Conservation (phyloP, 192 early-diverging fungal species). For the Pilaira anomala region DNA sequence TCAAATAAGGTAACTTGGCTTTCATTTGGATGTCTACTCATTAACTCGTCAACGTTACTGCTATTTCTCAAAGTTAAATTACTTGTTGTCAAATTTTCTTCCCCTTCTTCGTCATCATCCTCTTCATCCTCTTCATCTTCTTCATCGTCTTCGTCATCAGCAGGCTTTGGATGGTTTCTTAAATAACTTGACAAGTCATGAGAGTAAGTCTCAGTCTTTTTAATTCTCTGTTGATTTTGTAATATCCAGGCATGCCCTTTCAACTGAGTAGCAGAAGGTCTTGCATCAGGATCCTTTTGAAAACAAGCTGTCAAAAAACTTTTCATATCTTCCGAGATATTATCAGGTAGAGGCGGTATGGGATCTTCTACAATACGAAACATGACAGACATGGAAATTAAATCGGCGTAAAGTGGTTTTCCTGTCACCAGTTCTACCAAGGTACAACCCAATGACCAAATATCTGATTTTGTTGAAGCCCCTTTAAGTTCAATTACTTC, state of each 20-base stretch:
- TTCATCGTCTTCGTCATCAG: not conserved
- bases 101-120: not conserved
- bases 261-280: slow-evolving; percentile 73
- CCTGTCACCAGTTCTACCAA: slow-evolving; percentile 91
- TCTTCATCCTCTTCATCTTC: not conserved
- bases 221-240: slow-evolving; percentile 30
- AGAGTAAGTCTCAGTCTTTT: slow-evolving; percentile 14
- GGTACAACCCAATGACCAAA: slow-evolving; percentile 96
- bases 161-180: slow-evolving; percentile 4
- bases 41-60: not conserved
- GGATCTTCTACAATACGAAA: slow-evolving; percentile 95
- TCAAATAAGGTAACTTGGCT: slow-evolving; percentile 5
- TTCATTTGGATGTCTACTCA: slow-evolving; percentile 6
- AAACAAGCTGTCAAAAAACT: slow-evolving; percentile 87
- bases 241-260: slow-evolving; percentile 77
- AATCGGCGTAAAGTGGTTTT: slow-evolving; percentile 82
- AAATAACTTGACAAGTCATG: slow-evolving; percentile 16
- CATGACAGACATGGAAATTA: slow-evolving; percentile 86
- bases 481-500: slow-evolving; percentile 91
- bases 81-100: not conserved
- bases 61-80: not conserved
- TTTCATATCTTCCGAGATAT: slow-evolving; percentile 69
- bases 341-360: slow-evolving; percentile 79
- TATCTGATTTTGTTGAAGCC: slow-evolving; percentile 85
- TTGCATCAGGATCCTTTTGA: slow-evolving; percentile 68